A percentile compares a stretch with the other conserved stretches of the same genome.
Evolutionary conservation across 2,329 filamentous ascomycete species (phyloP).

Genomic region (Colletotrichum viniferum): DNA sequence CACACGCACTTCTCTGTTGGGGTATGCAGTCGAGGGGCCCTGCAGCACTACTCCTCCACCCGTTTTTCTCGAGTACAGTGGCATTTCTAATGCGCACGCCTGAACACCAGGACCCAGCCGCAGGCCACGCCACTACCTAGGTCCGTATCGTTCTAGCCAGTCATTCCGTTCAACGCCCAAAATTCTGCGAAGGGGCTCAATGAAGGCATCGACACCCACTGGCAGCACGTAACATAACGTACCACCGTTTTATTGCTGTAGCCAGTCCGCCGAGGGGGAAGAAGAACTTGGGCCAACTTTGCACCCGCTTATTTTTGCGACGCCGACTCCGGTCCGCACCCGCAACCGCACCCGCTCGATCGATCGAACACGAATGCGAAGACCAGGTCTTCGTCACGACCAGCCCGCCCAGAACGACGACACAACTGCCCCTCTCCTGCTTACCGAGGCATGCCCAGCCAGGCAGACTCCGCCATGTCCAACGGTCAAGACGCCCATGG

Average conservation of each 20-base stretch:
- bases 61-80: conserved; percentile 21
- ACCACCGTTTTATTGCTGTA: background rate
- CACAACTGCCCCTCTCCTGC: background rate
- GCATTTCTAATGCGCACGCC: conserved; percentile 23
- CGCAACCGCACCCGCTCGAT: background rate
- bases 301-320: conserved; percentile 16
- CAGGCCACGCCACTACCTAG: conserved; percentile 5
- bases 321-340: background rate
- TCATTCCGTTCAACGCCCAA: background rate
- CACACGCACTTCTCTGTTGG: background rate
- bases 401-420: background rate
- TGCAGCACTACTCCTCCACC: conserved; percentile 19
- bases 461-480: conserved; percentile 44
- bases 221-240: background rate
- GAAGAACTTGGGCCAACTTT: background rate
- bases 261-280: background rate
- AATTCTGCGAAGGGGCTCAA: conserved; percentile 10
- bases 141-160: background rate
- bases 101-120: conserved; percentile 4
- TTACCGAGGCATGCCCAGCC: conserved; percentile 39
- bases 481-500: conserved; percentile 46
- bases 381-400: conserved; percentile 9
- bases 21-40: conserved; percentile 11
- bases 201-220: background rate
- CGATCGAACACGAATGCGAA: conserved; percentile 22